Base-by-base conservation (phyloP, 208 protist genomes). In the Crithidia bombi region DNA sequence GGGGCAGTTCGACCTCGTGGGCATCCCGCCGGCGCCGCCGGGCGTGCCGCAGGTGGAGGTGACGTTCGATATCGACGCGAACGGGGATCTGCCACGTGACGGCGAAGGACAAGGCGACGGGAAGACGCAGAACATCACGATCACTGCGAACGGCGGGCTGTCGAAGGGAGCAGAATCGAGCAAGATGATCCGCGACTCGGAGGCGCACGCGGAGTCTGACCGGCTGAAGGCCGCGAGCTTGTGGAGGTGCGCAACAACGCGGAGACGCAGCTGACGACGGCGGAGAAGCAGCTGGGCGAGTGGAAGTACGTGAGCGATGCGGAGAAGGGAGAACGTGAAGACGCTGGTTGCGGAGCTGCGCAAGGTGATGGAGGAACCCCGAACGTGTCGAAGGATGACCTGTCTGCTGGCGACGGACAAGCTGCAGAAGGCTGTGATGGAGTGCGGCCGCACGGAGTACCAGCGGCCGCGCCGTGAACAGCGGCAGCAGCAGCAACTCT, bases 51-150 rank as follows among this genome's bases (percentile, higher is more conserved):
- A 99, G 82, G 97, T 99, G 43, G 97, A 99, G 81, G 98, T 99
- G 59, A 98, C 91, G 30, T 99, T 99, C 83, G 98, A 99, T 79
- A 98, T 99, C 74, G 98, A 99, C 83, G 97, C 96, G 33, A 99
- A 99, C 82, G 97, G 98, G n/a, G 57, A 99, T 99, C 84, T 91
- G 99, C 50, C 98, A 98, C 74, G 99, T 99, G 10, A 89, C 88
- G n/a, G 98, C 98, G 0, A 73, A 93, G 81, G 98, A 99, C 86
- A 99, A 99, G 86, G 92, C 94, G 12, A 98, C 97, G 0, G 97
- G 97, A 96, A 97, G 46, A 87, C 63, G 44, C 91, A 99, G 81
- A 84, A 90, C 67, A 99, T 99, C 79, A 97, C 88, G 17, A 99
- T 99, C 64, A 86, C 90, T 0, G 85, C 86, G 15, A 84, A 80